Evolutionary conservation across 768 basidiomycete species (phyloP).

Genomic region (Tricholoma sp.): DNA sequence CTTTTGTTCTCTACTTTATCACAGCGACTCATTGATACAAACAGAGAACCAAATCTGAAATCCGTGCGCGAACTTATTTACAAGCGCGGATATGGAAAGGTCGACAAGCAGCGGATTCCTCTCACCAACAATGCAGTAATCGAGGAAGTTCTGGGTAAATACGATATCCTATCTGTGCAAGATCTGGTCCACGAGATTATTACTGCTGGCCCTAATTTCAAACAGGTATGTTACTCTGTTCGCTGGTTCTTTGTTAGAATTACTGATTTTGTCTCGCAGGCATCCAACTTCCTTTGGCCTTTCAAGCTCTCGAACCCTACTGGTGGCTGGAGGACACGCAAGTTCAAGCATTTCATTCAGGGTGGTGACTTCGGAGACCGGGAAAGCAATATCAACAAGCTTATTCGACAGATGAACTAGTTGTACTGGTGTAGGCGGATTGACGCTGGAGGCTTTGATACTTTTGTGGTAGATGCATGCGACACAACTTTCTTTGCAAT

Average conservation of each 20-base stretch:
- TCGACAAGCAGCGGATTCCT: conserved; percentile 96
- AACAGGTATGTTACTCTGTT: conserved; percentile 62
- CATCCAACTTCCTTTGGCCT: conserved; percentile 97
- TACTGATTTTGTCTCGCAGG: conserved; percentile 34
- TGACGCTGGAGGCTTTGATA: conserved; percentile 2
- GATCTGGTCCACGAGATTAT: conserved; percentile 97
- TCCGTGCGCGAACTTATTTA: conserved; percentile 96
- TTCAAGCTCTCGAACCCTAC: conserved; percentile 99
- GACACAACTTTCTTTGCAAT: conserved; percentile 10
- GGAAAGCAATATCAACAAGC: conserved; percentile 95
- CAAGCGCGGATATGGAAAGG: conserved; percentile 99
- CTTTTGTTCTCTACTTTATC: not conserved
- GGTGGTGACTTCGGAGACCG: conserved; percentile 98
- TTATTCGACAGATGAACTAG: conserved; percentile 93
- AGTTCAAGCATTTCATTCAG: conserved; percentile 96
- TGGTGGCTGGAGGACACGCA: conserved; percentile 96
- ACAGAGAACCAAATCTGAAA: conserved; percentile 93
- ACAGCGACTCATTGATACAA: not conserved
- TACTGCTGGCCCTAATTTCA: conserved; percentile 97
- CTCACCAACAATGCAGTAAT: conserved; percentile 92
- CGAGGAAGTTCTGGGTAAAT: conserved; percentile 85
- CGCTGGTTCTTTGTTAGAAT: not conserved
- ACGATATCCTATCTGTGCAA: conserved; percentile 94
- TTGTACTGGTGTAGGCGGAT: conserved; percentile 11
- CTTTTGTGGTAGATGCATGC: conserved; percentile 8